Percentiles rank a stretch among this genome's conserved stretches.
phyloP scores from a whole-genome alignment of 331 rosid species.

The Quercus tomentella region DNA sequence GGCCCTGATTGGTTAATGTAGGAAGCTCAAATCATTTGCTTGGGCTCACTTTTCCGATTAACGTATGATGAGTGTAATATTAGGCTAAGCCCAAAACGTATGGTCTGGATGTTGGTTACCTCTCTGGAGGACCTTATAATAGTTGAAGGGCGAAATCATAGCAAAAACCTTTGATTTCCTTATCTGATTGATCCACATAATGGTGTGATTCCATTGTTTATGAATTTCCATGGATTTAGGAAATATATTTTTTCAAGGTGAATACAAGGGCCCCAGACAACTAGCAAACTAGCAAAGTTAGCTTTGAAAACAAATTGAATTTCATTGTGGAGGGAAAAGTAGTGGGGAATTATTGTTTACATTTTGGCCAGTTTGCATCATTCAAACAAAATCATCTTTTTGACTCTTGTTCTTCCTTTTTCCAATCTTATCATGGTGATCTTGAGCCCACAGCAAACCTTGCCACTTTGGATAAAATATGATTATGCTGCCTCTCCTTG shows the following conservation, averaged over 20 bases:
- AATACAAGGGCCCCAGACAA: neutral
- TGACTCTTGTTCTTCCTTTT: neutral
- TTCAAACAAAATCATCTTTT: conserved; percentile 7
- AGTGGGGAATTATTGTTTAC: conserved; percentile 14
- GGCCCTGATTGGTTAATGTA: no score
- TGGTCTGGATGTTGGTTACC: neutral
- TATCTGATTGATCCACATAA: neutral
- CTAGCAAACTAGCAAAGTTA: conserved; percentile 6
- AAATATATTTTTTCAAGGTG: neutral
- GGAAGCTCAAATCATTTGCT: neutral
- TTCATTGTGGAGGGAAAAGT: conserved; percentile 4
- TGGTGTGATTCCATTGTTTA: neutral
- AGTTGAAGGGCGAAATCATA: no score
- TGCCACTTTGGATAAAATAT: neutral
- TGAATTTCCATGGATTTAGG: neutral
- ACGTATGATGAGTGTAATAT: neutral
- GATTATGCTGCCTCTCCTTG: no score
- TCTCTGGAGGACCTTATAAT: neutral
- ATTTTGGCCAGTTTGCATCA: neutral
- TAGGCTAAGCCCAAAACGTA: neutral
- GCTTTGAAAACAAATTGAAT: conserved; percentile 5
- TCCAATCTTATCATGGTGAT: neutral
- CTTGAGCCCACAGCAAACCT: neutral
- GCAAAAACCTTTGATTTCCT: no score
- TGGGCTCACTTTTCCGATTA: neutral